Evolutionary conservation across 805 yeast species (phyloP).

Genomic region (Candida boidinii): DNA sequence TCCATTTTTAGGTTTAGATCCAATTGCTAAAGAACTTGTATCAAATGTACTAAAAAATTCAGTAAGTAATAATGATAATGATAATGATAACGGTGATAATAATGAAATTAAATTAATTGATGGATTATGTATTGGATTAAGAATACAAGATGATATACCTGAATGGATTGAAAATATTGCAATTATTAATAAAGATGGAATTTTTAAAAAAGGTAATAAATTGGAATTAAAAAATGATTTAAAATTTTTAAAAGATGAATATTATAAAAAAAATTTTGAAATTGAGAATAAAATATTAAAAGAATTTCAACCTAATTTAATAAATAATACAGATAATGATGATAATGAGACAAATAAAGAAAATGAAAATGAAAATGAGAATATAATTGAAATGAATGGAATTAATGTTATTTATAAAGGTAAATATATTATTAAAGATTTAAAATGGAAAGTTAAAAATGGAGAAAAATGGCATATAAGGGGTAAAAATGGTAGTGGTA

Average conservation of each 20-base stretch:
- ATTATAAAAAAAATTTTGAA: constrained; percentile 14
- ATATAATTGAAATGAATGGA: constrained; percentile 43
- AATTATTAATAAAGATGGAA: constrained; percentile 47
- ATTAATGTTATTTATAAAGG: constrained; percentile 64
- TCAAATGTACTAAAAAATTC: constrained; percentile 37
- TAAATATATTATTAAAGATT: constrained; percentile 45
- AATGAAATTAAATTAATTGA: not conserved
- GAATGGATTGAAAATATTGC: constrained; percentile 72
- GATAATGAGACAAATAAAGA: not conserved
- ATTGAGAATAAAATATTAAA: constrained; percentile 7
- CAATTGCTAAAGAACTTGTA: constrained; percentile 54
- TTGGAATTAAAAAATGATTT: constrained; percentile 18
- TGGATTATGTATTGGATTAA: constrained; percentile 60
- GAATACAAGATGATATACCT: constrained; percentile 72
- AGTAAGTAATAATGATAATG: constrained; percentile 3
- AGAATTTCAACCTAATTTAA: no score
- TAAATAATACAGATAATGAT: not conserved
- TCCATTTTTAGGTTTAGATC: constrained; percentile 88
- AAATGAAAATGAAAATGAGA: constrained; percentile 3
- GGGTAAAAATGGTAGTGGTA: constrained; percentile 91
- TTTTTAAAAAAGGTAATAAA: constrained; percentile 40
- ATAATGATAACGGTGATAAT: no score
- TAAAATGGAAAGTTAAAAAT: constrained; percentile 55
- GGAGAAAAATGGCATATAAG: constrained; percentile 86
- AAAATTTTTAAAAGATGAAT: constrained; percentile 11